phyloP scores from a whole-genome alignment of 805 yeast genomes.

The Cyberlindnera suaveolens region DNA sequence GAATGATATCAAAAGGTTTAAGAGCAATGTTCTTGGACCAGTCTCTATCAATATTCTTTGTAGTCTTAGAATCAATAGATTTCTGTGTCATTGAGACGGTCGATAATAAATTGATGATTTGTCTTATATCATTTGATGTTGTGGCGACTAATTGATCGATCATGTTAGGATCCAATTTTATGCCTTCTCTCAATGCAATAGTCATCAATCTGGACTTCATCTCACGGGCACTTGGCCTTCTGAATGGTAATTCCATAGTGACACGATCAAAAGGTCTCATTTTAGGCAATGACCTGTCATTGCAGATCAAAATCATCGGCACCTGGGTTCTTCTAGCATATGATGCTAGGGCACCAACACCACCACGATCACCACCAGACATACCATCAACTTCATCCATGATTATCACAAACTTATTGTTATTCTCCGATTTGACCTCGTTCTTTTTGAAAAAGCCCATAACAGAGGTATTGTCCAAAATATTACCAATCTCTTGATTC shows the following conservation, averaged over 20 bases:
- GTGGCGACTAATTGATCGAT: conserved; percentile 80
- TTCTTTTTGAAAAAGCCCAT: conserved; percentile 60
- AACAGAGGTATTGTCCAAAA: conserved; percentile 76
- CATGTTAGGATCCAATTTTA: conserved; percentile 72
- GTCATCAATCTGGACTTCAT: conserved; percentile 83
- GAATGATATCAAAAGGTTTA: conserved; percentile 88
- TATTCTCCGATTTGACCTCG: conserved; percentile 27
- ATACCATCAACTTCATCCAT: conserved; percentile 99
- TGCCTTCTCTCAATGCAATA: conserved; percentile 78
- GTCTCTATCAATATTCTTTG: conserved; percentile 52
- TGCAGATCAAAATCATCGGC: conserved; percentile 90
- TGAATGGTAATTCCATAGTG: conserved; percentile 72
- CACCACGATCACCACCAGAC: conserved; percentile 99
- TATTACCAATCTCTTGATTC: conserved; percentile 60
- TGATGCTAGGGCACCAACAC: conserved; percentile 89
- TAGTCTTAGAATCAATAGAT: conserved; percentile 53
- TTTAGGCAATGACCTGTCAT: conserved; percentile 86
- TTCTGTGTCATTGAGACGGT: conserved; percentile 75
- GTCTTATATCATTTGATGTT: conserved; percentile 89
- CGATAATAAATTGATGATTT: conserved; percentile 83
- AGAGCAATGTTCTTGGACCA: conserved; percentile 91
- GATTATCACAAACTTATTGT: conserved; percentile 67
- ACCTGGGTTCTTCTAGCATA: conserved; percentile 80
- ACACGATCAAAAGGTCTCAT: conserved; percentile 93
- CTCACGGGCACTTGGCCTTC: conserved; percentile 82